Base-by-base conservation (phyloP, 2,329 filamentous ascomycete species). In the Sporothrix humicola region DNA sequence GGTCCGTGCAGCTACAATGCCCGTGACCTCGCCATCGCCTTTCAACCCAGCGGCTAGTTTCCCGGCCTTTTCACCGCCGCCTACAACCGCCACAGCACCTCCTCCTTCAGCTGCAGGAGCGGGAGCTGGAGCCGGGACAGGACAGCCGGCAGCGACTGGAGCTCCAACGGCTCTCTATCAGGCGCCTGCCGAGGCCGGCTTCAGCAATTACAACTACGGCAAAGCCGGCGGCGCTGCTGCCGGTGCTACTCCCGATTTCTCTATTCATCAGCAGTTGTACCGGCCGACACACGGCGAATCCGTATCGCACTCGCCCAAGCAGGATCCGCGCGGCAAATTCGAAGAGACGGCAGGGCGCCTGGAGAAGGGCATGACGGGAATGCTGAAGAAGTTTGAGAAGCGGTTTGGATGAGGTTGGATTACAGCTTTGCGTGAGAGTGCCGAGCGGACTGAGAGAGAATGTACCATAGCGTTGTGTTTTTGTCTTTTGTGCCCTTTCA, bases 311-410 rank as follows among this genome's bases (percentile, higher is more conserved):
- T 81, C 83, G 74, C 78, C 82, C 4, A 86, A 85, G 78, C 81
- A 81, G 72, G 86, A 88, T 73, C 78, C 81, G 3, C 81, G 82
- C 75, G 87, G 82, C 7, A 88, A 86, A 79, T 81, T 93, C 44
- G 91, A 92, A 78, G 88, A 90, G 79, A 87, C 88, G 74, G 89
- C 91, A 0, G 89, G 88, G 42, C 86, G 88, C 77, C 78, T 94
- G 48, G 92, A 94, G 82, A 90, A 89, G 80, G 90, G 91, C 0
- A 87, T 94, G 4, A 87, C 89, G 42, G 89, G 90, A 7, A 91
- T 94, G 84, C 81, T 94, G 76, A 93, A 91, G 86, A 93, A 91
- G 83, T 87, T 94, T 81, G 92, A 94, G 83, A 93, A 93, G 88
- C 92, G 89, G 79, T 90, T 91, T 82, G 86, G 85, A 0, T 89